A percentile compares a stretch with the other conserved stretches of the same genome.
Evolutionary conservation across 345 rosid genomes (phyloP).

Genomic region (Clausena lansium): DNA sequence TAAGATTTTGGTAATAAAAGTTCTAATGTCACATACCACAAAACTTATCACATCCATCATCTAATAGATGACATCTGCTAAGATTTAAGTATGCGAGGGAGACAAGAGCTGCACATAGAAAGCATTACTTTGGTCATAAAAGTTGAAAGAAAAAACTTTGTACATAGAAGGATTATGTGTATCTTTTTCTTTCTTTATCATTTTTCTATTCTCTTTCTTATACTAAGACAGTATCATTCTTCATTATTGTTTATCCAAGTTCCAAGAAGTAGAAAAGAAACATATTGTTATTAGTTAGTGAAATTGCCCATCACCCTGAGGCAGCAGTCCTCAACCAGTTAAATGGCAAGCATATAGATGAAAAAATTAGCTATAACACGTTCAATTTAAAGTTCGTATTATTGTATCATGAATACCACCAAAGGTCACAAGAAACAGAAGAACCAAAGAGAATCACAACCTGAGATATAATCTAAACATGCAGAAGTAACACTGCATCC

Average conservation of each 20-base stretch:
- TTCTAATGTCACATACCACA: conserved; percentile 31
- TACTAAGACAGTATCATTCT: background rate
- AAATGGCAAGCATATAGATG: background rate
- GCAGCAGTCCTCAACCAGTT: background rate
- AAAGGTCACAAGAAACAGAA: background rate
- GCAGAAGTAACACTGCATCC: conserved; percentile 58
- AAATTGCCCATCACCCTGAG: background rate
- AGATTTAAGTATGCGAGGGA: conserved; percentile 39
- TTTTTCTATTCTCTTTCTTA: background rate
- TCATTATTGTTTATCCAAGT: background rate
- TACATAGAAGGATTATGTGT: background rate
- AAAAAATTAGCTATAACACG: background rate
- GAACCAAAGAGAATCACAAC: conserved; percentile 18
- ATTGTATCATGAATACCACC: background rate
- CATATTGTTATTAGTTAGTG: background rate
- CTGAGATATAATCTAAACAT: conserved; percentile 57
- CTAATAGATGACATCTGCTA: conserved; percentile 42
- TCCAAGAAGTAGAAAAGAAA: background rate
- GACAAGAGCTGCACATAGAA: conserved; percentile 32
- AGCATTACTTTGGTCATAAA: background rate
- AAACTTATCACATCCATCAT: conserved; percentile 48
- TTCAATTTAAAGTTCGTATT: background rate
- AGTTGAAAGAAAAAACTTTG: background rate
- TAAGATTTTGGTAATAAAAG: background rate
- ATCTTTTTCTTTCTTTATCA: background rate